These are phyloP conservation scores for Cenococcum geophilum DNA, from an alignment of 495 filamentous ascomycete genomes.

Conservation along the genomic window DNA sequence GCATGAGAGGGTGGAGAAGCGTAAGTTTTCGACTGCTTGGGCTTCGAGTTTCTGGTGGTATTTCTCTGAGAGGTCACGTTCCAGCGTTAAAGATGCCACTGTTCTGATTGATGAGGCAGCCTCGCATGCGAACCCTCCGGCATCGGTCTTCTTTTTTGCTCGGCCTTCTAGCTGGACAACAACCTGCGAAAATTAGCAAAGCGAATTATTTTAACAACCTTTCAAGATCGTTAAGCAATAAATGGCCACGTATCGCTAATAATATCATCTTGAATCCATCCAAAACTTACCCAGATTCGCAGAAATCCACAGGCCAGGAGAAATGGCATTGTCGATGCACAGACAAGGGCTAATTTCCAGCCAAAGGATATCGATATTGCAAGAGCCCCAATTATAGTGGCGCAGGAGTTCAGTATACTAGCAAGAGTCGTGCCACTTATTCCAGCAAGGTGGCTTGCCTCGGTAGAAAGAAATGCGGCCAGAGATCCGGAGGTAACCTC, in stretches of 20 bases:
- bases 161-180: slow-evolving; percentile 66
- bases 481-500: slow-evolving; percentile 80
- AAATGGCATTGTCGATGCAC: slow-evolving; percentile 69
- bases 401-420: slow-evolving; percentile 66
- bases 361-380: slow-evolving; percentile 62
- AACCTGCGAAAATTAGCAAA: slow-evolving; percentile 39
- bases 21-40: slow-evolving; percentile 57
- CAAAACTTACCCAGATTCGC: slow-evolving; percentile 54
- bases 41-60: slow-evolving; percentile 60
- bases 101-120: slow-evolving; percentile 87
- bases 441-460: slow-evolving; percentile 78
- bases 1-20: slow-evolving; percentile 62
- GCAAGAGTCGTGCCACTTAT: slow-evolving; percentile 77
- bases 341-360: slow-evolving; percentile 89
- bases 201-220: background rate
- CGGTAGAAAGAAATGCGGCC: slow-evolving; percentile 76
- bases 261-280: background rate
- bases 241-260: background rate
- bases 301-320: slow-evolving; percentile 76
- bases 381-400: slow-evolving; percentile 66
- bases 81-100: slow-evolving; percentile 81
- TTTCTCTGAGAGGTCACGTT: slow-evolving; percentile 65
- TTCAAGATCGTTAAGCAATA: background rate
- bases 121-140: slow-evolving; percentile 82
- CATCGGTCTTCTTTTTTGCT: slow-evolving; percentile 66